Percentiles rank a stretch among this genome's conserved stretches.
phyloP scores from a whole-genome alignment of 345 rosid species.

The Nephelium lappaceum region DNA sequence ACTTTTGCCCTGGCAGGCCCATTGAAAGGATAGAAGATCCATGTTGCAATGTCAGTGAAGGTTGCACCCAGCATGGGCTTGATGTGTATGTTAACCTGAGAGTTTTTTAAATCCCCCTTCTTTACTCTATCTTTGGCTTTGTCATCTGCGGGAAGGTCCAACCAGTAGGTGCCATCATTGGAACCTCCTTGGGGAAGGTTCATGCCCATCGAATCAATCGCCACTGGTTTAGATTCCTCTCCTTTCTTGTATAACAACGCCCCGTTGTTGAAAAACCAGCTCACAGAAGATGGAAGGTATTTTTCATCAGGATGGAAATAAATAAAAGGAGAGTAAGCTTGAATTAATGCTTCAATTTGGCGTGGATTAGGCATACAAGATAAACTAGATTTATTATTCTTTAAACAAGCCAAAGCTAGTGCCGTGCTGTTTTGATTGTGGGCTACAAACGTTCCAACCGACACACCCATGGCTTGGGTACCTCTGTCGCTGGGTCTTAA shows the following conservation, averaged over 20 bases:
- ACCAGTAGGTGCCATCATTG: conserved; percentile 72
- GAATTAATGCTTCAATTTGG: conserved; percentile 52
- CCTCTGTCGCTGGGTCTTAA: conserved; percentile 57
- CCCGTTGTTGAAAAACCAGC: conserved; percentile 74
- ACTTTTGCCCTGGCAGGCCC: conserved; percentile 76
- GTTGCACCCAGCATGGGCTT: conserved; percentile 87
- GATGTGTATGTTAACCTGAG: conserved; percentile 59
- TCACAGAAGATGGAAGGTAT: conserved; percentile 74
- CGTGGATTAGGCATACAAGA: conserved; percentile 62
- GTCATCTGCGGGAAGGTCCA: conserved; percentile 68
- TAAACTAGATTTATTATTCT: conserved; percentile 42
- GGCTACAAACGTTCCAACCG: conserved; percentile 65
- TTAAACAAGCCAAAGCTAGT: conserved; percentile 53
- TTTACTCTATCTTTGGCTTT: conserved; percentile 54
- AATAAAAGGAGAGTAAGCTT: conserved; percentile 58
- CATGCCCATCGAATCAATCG: conserved; percentile 52
- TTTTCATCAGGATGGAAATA: conserved; percentile 80
- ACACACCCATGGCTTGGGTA: conserved; percentile 50
- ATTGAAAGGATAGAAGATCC: conserved; percentile 89
- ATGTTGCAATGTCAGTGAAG: conserved; percentile 65
- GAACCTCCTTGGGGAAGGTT: conserved; percentile 93
- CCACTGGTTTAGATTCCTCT: conserved; percentile 60
- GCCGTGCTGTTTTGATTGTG: conserved; percentile 16
- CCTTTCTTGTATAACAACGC: conserved; percentile 68
- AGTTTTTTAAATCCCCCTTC: conserved; percentile 60